Evolutionary conservation across 306 rosid genomes (phyloP), one percentile per base, ranked within the genome.

Genomic region (Dalbergia cochinchinensis): DNA sequence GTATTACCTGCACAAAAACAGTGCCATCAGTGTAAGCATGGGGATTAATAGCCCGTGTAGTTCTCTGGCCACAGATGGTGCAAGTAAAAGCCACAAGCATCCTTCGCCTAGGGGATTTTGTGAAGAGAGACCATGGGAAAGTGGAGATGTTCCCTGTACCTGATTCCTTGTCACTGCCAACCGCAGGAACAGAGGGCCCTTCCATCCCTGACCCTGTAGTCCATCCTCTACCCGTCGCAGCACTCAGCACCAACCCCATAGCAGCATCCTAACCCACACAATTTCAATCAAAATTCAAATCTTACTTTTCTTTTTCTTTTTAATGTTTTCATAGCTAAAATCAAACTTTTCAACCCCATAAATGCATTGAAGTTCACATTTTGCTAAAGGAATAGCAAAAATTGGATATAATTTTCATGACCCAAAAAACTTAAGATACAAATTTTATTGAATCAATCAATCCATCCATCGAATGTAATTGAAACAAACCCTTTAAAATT

Each of bases 11-110:
- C 58, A 95, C 98, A 82, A 95, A 95, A 78, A 95, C 99, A 68
- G 99, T 95, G 76, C 99, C 99, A 86, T 95, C 98, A 8, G 96
- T 89, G 85, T 93, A 95, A 42, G 99, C 99, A 88, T 93, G 99
- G 39, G 97, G 99, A 79, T 93, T 95, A 60, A 93, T 93, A 14
- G 98, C 99, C 11, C 99, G 88, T 0, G 97, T 93, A 33, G 99
- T 95, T 82, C 99, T 83, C 88, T 95, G 99, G 77, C 92, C 87
- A 62, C 99, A 95, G n/a, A 95, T 89, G 80, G 96, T 90, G 87
- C 98, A 95, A 41, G 98, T 93, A 80, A 95, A 95, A 81, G 98
- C 93, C 7, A 95, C 95, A 6, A 90, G 96, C 98, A 84, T 95
- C 80, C 99, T 91, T 53, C 99, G 87, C 57, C 98, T 90, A 13